phyloP scores from a whole-genome alignment of 257 asterid genomes.

The Scutellaria galericulata region DNA sequence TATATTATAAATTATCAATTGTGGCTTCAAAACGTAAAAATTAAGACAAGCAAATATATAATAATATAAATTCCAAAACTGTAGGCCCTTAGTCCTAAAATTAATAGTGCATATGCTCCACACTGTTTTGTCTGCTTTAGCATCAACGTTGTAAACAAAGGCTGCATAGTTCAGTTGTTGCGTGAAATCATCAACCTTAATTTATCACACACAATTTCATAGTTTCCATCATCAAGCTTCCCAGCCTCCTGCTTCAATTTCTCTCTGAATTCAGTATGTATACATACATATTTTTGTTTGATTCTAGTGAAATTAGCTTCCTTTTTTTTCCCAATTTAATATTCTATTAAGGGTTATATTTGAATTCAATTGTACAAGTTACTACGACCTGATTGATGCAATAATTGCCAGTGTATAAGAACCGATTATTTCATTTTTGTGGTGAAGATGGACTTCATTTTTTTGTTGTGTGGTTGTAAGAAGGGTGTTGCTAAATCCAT shows the following conservation, averaged over 20 bases:
- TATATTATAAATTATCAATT: too few relatives aligned
- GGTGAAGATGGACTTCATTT: background rate
- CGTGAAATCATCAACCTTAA: slow-evolving; percentile 32
- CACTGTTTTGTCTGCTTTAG: slow-evolving; percentile 21
- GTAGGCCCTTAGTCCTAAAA: background rate
- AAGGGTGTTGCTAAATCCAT: background rate
- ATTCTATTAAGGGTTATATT: background rate
- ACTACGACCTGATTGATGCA: too few relatives aligned
- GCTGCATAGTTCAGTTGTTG: slow-evolving; percentile 23
- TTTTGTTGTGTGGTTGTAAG: background rate
- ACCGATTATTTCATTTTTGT: background rate
- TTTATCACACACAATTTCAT: background rate
- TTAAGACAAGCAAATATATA: too few relatives aligned
- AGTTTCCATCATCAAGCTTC: slow-evolving; percentile 1
- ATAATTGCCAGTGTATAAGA: too few relatives aligned
- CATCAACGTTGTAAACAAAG: slow-evolving; percentile 41
- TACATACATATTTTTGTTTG: background rate
- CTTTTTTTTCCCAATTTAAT: background rate
- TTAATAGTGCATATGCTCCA: background rate
- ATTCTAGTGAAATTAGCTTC: background rate
- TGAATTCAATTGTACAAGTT: background rate
- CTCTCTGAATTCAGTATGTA: background rate
- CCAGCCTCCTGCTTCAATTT: slow-evolving; percentile 18
- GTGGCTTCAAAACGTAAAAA: too few relatives aligned
- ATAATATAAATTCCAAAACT: too few relatives aligned